phyloP scores from a whole-genome alignment of 2,329 filamentous ascomycete species.

The Graphiopsis chlorocephala region DNA sequence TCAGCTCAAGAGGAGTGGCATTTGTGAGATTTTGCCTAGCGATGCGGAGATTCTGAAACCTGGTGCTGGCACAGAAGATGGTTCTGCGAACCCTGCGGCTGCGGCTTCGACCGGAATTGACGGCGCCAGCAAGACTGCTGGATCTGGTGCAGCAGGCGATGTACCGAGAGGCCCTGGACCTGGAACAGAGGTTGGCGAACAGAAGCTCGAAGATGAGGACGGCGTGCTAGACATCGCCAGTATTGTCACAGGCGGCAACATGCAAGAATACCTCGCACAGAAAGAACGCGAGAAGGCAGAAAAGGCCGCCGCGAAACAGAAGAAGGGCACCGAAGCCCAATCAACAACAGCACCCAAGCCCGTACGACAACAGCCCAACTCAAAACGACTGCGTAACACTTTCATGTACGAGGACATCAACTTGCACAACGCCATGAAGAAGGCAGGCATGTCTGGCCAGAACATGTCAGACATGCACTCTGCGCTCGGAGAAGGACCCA shows the following conservation, averaged over 20 bases:
- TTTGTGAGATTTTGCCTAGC: constrained; percentile 59
- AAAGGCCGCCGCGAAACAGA: constrained; percentile 55
- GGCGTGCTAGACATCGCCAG: constrained; percentile 81
- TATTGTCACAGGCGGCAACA: constrained; percentile 73
- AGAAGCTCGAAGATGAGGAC: constrained; percentile 54
- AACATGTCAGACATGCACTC: constrained; percentile 52
- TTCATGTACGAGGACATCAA: constrained; percentile 72
- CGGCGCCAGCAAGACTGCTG: constrained; percentile 37
- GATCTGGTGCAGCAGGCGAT: constrained; percentile 40
- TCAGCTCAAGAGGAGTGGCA: constrained; percentile 61
- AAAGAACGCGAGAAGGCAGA: constrained; percentile 77
- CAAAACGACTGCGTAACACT: constrained; percentile 64
- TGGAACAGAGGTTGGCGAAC: constrained; percentile 55
- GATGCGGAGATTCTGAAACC: constrained; percentile 54
- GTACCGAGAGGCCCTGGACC: constrained; percentile 53
- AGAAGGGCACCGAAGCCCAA: constrained; percentile 53
- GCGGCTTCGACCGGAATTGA: constrained; percentile 55
- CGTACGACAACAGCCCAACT: constrained; percentile 65
- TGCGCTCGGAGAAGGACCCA: constrained; percentile 48
- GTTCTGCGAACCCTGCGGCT: constrained; percentile 52
- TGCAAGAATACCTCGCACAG: constrained; percentile 76
- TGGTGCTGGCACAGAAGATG: constrained; percentile 39
- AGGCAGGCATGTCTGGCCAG: constrained; percentile 46
- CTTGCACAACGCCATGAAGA: constrained; percentile 53
- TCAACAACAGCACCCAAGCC: constrained; percentile 58